phyloP scores from a whole-genome alignment of 768 basidiomycete species.

The Dentipellis sp. region DNA sequence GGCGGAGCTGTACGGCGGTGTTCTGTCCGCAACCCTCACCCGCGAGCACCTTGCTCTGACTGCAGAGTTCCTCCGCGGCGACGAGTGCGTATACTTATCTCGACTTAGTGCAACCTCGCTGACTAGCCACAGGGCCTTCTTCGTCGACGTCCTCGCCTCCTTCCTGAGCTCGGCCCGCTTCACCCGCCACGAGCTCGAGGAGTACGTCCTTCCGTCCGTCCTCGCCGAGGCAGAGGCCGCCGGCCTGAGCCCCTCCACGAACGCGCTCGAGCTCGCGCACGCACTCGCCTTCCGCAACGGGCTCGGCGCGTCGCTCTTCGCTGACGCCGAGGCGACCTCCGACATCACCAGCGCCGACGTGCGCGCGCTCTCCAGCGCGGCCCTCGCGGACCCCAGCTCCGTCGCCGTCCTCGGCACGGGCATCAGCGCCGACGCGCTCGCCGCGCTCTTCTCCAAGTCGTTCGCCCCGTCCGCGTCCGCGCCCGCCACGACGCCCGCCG shows the following conservation, averaged over 20 bases:
- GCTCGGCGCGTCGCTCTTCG: constrained; percentile 86
- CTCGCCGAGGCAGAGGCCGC: constrained; percentile 61
- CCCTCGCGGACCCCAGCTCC: constrained; percentile 72
- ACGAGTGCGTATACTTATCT: constrained; percentile 65
- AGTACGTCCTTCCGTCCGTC: constrained; percentile 65
- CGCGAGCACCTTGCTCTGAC: constrained; percentile 90
- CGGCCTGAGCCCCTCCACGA: constrained; percentile 46
- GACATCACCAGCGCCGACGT: constrained; percentile 60
- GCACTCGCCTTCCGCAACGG: constrained; percentile 88
- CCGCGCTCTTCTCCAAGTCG: constrained; percentile 55
- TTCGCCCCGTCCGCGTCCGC: constrained; percentile 37
- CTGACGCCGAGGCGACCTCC: constrained; percentile 45
- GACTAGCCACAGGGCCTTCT: constrained; percentile 54
- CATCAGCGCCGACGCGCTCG: constrained; percentile 61
- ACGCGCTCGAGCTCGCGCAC: constrained; percentile 84
- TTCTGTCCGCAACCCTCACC: constrained; percentile 74
- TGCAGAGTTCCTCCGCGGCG: constrained; percentile 90
- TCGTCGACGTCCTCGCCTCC: constrained; percentile 82
- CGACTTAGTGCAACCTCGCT: background rate
- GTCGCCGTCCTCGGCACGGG: constrained; percentile 78
- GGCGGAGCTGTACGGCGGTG: constrained; percentile 88
- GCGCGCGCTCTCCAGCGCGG: constrained; percentile 60
- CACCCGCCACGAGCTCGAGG: constrained; percentile 68
- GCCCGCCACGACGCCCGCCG: constrained; percentile 29
- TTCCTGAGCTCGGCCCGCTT: constrained; percentile 78